phyloP scores from a whole-genome alignment of 176 grass and related monocot species.

The Guadua angustifolia region DNA sequence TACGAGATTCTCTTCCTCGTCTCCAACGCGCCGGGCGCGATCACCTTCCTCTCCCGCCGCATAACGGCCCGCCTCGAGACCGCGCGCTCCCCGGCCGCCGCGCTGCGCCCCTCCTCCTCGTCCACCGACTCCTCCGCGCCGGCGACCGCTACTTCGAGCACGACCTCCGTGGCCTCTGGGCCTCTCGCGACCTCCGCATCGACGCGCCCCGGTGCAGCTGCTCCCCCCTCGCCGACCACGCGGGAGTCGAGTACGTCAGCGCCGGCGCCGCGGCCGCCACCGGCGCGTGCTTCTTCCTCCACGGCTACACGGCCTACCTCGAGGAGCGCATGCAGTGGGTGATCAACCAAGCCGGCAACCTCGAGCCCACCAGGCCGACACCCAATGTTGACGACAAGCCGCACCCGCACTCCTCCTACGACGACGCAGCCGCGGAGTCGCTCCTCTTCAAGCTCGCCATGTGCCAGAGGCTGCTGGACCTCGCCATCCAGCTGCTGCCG shows the following conservation, averaged over 20 bases:
- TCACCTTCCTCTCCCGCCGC: conserved; percentile 86
- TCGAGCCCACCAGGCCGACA: conserved; percentile 58
- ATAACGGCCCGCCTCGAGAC: conserved; percentile 69
- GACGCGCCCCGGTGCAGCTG: conserved; percentile 44
- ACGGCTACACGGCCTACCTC: conserved; percentile 74
- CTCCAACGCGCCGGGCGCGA: conserved; percentile 83
- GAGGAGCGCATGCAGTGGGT: conserved; percentile 86
- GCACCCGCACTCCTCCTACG: neutral
- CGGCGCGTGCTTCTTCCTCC: conserved; percentile 61
- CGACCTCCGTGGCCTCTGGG: conserved; percentile 71
- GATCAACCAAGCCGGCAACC: conserved; percentile 78
- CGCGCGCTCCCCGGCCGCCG: conserved; percentile 49
- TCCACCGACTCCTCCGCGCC: conserved; percentile 87
- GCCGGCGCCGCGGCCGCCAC: conserved; percentile 2
- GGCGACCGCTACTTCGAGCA: conserved; percentile 91
- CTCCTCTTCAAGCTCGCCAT: conserved; percentile 62
- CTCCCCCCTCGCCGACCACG: neutral
- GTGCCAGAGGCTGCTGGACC: conserved; percentile 81
- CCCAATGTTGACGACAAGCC: conserved; percentile 20
- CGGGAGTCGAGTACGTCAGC: conserved; percentile 14
- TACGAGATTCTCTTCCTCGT: conserved; percentile 92
- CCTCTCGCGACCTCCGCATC: conserved; percentile 63
- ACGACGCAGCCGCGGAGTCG: conserved; percentile 35
- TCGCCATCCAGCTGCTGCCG: conserved; percentile 68
- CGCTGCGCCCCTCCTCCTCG: conserved; percentile 69